These are phyloP conservation scores for Diutina siamensis DNA, from an alignment of 1,139 yeast genomes.

Conservation along the genomic window DNA sequence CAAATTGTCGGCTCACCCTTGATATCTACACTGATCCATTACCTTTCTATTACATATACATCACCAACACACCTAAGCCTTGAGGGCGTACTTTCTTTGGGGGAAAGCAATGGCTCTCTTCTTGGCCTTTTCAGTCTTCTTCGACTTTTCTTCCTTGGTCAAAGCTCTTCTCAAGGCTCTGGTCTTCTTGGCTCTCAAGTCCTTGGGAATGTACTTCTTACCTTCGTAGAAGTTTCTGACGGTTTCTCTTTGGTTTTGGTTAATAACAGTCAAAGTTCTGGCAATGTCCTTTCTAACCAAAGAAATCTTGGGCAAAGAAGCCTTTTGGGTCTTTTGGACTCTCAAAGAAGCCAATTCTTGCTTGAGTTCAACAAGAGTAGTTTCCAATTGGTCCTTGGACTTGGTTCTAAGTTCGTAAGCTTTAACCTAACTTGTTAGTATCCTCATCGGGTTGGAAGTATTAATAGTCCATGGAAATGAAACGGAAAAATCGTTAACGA, in stretches of 20 bases:
- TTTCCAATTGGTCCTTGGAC: constrained; percentile 93
- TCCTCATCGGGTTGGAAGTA: no score
- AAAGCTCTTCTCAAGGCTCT: constrained; percentile 98
- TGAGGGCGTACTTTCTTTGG: constrained; percentile 96
- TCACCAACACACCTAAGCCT: constrained; percentile 53
- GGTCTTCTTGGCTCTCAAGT: constrained; percentile 98
- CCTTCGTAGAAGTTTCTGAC: constrained; percentile 94
- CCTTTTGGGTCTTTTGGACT: constrained; percentile 90
- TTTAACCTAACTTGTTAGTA: constrained; percentile 51
- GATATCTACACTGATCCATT: constrained; percentile 1
- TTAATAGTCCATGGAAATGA: no score
- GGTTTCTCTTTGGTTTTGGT: constrained; percentile 92
- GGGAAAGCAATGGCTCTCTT: constrained; percentile 95
- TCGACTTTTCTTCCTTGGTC: constrained; percentile 75
- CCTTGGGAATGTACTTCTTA: constrained; percentile 97
- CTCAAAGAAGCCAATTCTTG: constrained; percentile 93
- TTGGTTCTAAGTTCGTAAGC: constrained; percentile 95
- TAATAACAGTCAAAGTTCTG: constrained; percentile 93
- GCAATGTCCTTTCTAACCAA: constrained; percentile 98
- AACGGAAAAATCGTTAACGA: no score
- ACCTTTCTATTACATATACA: constrained; percentile 7
- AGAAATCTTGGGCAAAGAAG: constrained; percentile 89
- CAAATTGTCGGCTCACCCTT: no score
- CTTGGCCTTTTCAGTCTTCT: constrained; percentile 79
- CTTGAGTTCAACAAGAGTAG: constrained; percentile 91